Evolutionary conservation across 2,329 filamentous ascomycete species (phyloP).

Genomic region (Talaromyces sp.): DNA sequence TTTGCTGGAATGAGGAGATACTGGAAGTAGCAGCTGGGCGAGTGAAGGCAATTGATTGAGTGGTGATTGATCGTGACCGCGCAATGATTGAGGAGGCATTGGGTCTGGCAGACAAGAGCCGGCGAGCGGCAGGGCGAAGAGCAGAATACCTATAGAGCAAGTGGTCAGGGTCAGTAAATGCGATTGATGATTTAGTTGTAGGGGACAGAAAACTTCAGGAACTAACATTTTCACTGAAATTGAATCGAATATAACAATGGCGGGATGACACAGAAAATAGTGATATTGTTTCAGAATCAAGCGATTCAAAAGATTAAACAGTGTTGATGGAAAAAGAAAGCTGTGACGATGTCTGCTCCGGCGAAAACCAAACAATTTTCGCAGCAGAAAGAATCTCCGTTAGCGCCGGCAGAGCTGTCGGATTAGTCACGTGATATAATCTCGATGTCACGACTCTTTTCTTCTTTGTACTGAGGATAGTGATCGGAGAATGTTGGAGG

Average conservation of each 20-base stretch:
- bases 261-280: too few species aligned
- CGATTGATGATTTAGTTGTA: not conserved
- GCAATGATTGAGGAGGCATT: conserved; percentile 34
- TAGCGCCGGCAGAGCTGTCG: not conserved
- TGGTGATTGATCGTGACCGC: conserved; percentile 38
- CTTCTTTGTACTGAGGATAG: too few species aligned
- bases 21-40: conserved; percentile 2
- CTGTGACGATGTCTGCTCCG: too few species aligned
- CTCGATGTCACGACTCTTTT: too few species aligned
- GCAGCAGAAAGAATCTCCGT: not conserved
- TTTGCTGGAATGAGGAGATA: not conserved
- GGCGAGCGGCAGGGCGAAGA: conserved; percentile 54
- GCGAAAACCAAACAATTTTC: conserved; percentile 7
- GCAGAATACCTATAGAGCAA: conserved; percentile 44
- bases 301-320: too few species aligned
- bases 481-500: too few species aligned
- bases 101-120: conserved; percentile 48
- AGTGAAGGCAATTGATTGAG: conserved; percentile 25
- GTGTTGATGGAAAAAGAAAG: not conserved
- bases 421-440: not conserved
- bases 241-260: not conserved
- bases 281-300: too few species aligned
- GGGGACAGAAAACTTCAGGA: not conserved
- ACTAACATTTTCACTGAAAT: not conserved
- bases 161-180: not conserved